Base-by-base conservation (phyloP, 176 grass and related monocot species). In the Cenchrus americanus region DNA sequence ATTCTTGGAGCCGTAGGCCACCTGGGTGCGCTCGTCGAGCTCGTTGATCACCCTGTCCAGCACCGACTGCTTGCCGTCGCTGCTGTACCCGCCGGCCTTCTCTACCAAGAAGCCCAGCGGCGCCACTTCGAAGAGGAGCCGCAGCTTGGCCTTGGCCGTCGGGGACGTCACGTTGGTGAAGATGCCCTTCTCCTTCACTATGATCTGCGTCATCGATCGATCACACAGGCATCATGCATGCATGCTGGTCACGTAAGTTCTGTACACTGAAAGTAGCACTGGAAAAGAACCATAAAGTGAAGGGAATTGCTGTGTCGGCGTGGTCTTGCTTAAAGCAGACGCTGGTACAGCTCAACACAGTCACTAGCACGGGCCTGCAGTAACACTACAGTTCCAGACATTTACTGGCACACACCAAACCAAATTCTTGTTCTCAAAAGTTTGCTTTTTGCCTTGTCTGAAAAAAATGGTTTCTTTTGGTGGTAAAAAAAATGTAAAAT, bases 121-220 rank as follows among this genome's bases (percentile, higher is more conserved):
- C 40, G 97, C 93, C 78, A 96, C 93, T 82, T 99, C 97, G 75
- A 99, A 99, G 49, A 99, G 83, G 3, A 99, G 91, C 83, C 97
- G 90, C 86, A 99, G 80, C 89, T 99, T 99, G 2, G 93, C 97
- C 83, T 99, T 99, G 0, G 97, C 69, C 17, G 87, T 77, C 0
- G 93, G 88, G 1, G 97, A 99, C 26, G 81, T 92, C 86, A 99
- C 97, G 24, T 99, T 96, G 46, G 97, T 99, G 93, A 99, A 99
- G 78, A 99, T 96, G 71, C 97, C 97, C 43, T 94, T 99, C 90
- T 96, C 97, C 74, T 99, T 99, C 17, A 96, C 97, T 87, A 96
- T 96, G 87, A 99, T 99, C 97, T 96, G 88, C 86, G 80, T 70
- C 54, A 78, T 51, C 40, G 68, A 64, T 41, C 47, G 62, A 52